phyloP scores from a whole-genome alignment of 2,329 filamentous ascomycete genomes.

The Rutstroemia sp. region DNA sequence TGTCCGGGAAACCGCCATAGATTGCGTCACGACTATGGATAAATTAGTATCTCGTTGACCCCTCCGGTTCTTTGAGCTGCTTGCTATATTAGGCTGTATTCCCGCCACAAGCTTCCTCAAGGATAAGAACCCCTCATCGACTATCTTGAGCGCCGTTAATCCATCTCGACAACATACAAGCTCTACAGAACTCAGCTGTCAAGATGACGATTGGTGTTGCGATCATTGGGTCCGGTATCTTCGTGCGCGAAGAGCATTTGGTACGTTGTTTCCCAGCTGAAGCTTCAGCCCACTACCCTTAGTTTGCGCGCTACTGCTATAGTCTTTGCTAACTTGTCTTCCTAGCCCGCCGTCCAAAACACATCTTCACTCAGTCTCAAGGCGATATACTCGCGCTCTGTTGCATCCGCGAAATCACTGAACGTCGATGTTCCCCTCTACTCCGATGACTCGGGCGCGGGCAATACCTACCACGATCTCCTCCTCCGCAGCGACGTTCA shows the following conservation, averaged over 20 bases:
- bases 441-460: constrained; percentile 26
- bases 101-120: background rate
- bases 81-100: background rate
- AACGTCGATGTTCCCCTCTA: constrained; percentile 36
- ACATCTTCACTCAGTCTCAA: constrained; percentile 46
- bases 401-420: constrained; percentile 26
- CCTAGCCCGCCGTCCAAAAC: constrained; percentile 50
- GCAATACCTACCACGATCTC: constrained; percentile 37
- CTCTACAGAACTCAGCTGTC: background rate
- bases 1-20: no score
- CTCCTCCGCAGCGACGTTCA: constrained; percentile 28
- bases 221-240: constrained; percentile 57
- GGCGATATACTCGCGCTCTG: constrained; percentile 30
- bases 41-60: no score
- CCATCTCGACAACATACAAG: background rate
- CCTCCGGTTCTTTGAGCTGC: no score
- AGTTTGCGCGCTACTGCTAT: background rate
- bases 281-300: background rate
- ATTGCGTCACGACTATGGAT: no score
- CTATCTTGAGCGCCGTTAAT: background rate
- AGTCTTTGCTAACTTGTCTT: constrained; percentile 11
- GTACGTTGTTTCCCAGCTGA: constrained; percentile 30
- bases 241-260: constrained; percentile 51
- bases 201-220: constrained; percentile 44
- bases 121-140: background rate